Evolutionary conservation across 768 basidiomycete genomes (phyloP).

Genomic region (Omphalotus guepiniiformis): DNA sequence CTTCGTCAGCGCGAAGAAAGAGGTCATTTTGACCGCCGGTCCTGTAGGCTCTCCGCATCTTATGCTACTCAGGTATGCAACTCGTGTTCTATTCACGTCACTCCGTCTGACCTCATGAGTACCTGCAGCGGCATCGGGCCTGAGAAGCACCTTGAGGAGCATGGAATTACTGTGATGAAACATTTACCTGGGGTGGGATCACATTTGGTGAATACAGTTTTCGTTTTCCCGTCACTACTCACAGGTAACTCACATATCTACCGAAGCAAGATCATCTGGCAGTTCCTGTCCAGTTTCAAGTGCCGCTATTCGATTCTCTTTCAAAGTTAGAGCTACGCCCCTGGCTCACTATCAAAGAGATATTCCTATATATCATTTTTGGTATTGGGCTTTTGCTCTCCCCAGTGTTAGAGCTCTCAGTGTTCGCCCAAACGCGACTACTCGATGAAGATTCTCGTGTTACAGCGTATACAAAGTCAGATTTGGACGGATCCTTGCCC

Average conservation of each 20-base stretch:
- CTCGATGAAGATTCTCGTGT: slow-evolving; percentile 16
- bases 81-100: background rate
- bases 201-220: slow-evolving; percentile 23
- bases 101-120: background rate
- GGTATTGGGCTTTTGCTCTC: slow-evolving; percentile 29
- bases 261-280: slow-evolving; percentile 36
- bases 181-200: slow-evolving; percentile 44
- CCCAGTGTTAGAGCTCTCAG: slow-evolving; percentile 25
- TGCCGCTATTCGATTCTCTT: slow-evolving; percentile 29
- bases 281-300: slow-evolving; percentile 28
- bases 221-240: background rate
- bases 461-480: slow-evolving; percentile 9
- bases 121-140: slow-evolving; percentile 35
- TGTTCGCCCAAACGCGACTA: slow-evolving; percentile 26
- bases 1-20: slow-evolving; percentile 1
- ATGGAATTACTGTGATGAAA: slow-evolving; percentile 30
- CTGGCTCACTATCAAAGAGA: slow-evolving; percentile 22
- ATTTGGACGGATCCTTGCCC: slow-evolving; percentile 16
- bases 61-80: slow-evolving; percentile 10
- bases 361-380: slow-evolving; percentile 27
- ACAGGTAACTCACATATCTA: background rate
- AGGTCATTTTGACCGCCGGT: slow-evolving; percentile 13
- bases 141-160: slow-evolving; percentile 29
- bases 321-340: slow-evolving; percentile 22
- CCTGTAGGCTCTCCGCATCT: slow-evolving; percentile 12